phyloP scores from a whole-genome alignment of 306 rosid species.

The Purshia tridentata region DNA sequence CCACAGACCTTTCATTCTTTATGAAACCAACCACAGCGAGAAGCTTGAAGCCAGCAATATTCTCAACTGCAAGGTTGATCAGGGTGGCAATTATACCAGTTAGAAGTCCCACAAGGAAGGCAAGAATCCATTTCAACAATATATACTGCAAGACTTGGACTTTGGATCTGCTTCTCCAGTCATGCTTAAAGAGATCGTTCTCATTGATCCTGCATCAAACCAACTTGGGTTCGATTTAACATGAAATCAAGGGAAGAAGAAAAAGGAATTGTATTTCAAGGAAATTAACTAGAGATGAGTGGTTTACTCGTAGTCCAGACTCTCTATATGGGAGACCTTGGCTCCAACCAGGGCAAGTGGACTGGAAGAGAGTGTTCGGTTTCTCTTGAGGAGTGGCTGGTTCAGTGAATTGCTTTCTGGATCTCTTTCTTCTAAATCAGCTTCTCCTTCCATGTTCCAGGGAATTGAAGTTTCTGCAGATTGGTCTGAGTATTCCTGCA shows the following conservation, averaged over 20 bases:
- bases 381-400: slow-evolving; percentile 64
- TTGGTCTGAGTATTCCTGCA: slow-evolving; percentile 47
- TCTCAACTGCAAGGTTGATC: slow-evolving; percentile 84
- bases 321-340: slow-evolving; percentile 76
- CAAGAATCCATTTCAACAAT: slow-evolving; percentile 69
- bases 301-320: slow-evolving; percentile 80
- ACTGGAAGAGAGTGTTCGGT: slow-evolving; percentile 61
- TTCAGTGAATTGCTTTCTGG: slow-evolving; percentile 60
- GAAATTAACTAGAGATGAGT: neutral
- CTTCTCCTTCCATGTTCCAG: slow-evolving; percentile 38
- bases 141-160: slow-evolving; percentile 71
- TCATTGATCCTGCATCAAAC: slow-evolving; percentile 74
- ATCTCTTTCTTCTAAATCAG: slow-evolving; percentile 54
- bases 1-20: slow-evolving; percentile 46
- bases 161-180: slow-evolving; percentile 86
- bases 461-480: slow-evolving; percentile 28
- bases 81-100: slow-evolving; percentile 80
- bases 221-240: slow-evolving; percentile 4
- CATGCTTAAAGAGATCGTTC: slow-evolving; percentile 86
- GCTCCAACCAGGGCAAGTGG: slow-evolving; percentile 78
- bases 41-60: slow-evolving; percentile 86
- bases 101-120: slow-evolving; percentile 78
- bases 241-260: neutral
- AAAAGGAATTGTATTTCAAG: neutral
- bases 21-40: slow-evolving; percentile 51